Evolutionary conservation across 2,329 filamentous ascomycete genomes (phyloP).

Genomic region (Ceratocystiopsis brevicomis): DNA sequence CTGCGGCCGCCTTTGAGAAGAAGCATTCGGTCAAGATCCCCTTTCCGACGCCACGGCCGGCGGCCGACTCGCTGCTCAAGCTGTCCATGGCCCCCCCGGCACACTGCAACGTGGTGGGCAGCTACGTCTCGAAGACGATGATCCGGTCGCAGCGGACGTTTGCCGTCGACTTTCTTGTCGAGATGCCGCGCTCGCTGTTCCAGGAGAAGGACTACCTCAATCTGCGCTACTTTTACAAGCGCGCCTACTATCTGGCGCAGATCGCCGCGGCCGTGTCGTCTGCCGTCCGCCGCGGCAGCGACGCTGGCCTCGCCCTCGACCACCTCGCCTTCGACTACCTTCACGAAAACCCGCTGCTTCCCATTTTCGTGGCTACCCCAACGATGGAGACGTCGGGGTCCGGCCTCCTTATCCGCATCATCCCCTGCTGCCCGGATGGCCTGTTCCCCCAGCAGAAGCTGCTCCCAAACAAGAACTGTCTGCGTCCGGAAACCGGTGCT

Average conservation of each 20-base stretch:
- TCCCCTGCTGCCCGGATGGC: constrained; percentile 51
- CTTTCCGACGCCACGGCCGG: constrained; percentile 64
- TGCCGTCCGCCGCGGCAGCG: constrained; percentile 20
- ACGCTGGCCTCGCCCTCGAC: constrained; percentile 31
- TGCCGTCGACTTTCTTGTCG: constrained; percentile 65
- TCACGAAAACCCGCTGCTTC: constrained; percentile 58
- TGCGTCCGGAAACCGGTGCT: constrained; percentile 35
- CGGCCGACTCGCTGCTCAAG: constrained; percentile 62
- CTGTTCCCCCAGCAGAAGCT: constrained; percentile 58
- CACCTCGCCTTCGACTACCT: constrained; percentile 45
- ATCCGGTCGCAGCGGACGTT: constrained; percentile 39
- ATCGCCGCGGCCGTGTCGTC: constrained; percentile 49
- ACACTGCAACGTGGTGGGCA: constrained; percentile 74
- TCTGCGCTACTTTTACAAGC: constrained; percentile 84
- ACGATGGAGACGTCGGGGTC: constrained; percentile 18
- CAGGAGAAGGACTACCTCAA: constrained; percentile 92
- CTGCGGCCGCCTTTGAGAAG: constrained; percentile 46
- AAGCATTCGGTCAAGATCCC: constrained; percentile 54
- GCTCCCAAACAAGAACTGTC: constrained; percentile 46
- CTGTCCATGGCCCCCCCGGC: constrained; percentile 58
- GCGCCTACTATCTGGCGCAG: constrained; percentile 78
- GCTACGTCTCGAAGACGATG: constrained; percentile 62
- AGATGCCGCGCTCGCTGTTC: constrained; percentile 64
- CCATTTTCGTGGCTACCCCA: constrained; percentile 31
- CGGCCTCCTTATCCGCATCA: constrained; percentile 43